phyloP scores from a whole-genome alignment of 2,329 filamentous ascomycete genomes.

The Clarireedia paspali region DNA sequence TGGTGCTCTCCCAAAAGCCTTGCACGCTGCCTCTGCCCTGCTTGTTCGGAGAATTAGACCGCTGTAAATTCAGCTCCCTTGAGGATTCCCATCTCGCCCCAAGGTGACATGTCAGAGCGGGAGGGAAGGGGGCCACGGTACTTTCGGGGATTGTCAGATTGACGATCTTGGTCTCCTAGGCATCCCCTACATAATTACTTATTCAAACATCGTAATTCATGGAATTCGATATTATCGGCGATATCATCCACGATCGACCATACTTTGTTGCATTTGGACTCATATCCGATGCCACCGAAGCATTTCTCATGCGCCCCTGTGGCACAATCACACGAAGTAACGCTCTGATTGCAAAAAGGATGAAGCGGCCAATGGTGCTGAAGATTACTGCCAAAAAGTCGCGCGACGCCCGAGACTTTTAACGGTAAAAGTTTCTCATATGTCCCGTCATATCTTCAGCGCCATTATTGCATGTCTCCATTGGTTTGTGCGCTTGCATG shows the following conservation, averaged over 20 bases:
- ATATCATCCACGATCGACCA: background rate
- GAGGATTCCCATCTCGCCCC: slow-evolving; percentile 18
- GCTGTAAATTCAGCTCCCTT: slow-evolving; percentile 23
- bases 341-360: slow-evolving; percentile 2
- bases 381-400: slow-evolving; percentile 2
- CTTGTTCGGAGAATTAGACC: slow-evolving; percentile 15
- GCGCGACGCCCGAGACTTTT: slow-evolving; percentile 8
- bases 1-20: background rate
- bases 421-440: slow-evolving; percentile 14
- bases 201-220: too few species aligned
- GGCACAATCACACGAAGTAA: slow-evolving; percentile 10
- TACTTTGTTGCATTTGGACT: background rate
- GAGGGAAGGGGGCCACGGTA: slow-evolving; percentile 14
- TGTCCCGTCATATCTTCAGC: slow-evolving; percentile 5
- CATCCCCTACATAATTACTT: background rate
- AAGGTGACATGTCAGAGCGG: slow-evolving; percentile 19
- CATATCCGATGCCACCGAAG: slow-evolving; percentile 5
- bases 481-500: slow-evolving; percentile 12
- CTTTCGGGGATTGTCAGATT: slow-evolving; percentile 14
- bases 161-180: slow-evolving; percentile 14
- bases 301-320: slow-evolving; percentile 5
- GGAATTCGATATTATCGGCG: background rate
- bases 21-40: slow-evolving; percentile 8
- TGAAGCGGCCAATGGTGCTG: slow-evolving; percentile 9
- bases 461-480: background rate